A percentile compares a stretch with the other conserved stretches of the same genome.
Conservation (phyloP, 345 rosid genomes). For the Theobroma cacao region DNA sequence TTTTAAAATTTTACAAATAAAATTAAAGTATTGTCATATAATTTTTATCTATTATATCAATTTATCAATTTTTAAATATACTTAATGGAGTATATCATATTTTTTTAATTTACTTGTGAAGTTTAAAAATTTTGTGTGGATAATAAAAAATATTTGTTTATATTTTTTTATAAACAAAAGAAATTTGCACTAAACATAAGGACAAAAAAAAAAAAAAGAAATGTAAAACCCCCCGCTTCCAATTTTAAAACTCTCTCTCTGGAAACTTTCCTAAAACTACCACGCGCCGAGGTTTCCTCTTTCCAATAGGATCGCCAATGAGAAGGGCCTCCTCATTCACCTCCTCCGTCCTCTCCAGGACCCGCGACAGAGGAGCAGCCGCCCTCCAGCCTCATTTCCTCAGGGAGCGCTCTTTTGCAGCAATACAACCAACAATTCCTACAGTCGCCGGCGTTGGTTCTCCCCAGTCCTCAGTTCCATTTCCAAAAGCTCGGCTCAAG, state of each 20-base stretch:
- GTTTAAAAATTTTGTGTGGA: no score
- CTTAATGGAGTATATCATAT: no score
- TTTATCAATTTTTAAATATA: no score
- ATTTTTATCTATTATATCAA: no score
- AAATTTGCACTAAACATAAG: no score
- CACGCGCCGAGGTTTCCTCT: not conserved
- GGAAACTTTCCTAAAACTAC: not conserved
- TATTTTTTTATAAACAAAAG: no score
- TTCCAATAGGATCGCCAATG: constrained; percentile 21
- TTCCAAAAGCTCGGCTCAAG: constrained; percentile 19
- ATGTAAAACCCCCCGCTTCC: no score
- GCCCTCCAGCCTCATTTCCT: constrained; percentile 24
- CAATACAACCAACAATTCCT: constrained; percentile 21
- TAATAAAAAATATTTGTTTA: no score
- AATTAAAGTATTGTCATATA: no score
- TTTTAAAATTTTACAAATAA: no score
- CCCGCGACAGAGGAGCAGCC: constrained; percentile 17
- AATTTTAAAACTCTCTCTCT: not conserved
- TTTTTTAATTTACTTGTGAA: no score
- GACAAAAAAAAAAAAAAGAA: no score
- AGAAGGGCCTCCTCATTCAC: constrained; percentile 36
- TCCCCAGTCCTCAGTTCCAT: constrained; percentile 21
- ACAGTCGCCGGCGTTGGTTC: constrained; percentile 28
- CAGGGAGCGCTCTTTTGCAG: constrained; percentile 35
- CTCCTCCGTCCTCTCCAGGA: constrained; percentile 33